Evolutionary conservation across 2,329 filamentous ascomycete species (phyloP), one percentile per base, ranked within the genome.

Genomic region (Pleoardoris graminearum): DNA sequence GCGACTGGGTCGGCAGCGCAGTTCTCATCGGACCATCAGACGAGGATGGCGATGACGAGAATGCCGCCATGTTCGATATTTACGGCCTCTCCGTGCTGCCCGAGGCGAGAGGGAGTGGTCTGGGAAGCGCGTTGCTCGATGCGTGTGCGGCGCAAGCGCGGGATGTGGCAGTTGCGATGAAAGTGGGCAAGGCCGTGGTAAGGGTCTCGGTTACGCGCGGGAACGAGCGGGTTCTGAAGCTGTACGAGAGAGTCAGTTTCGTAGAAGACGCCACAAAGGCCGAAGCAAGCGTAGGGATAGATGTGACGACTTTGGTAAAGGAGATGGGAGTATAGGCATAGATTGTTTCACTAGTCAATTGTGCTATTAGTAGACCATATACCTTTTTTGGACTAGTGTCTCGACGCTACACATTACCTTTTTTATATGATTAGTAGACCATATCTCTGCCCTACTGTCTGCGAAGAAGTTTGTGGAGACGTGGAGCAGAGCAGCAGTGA

Each of bases 221-320:
- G n/a, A 73, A 72, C 47, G 25, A 43, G 7, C 39, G 57, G 1
- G 71, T 67, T 3, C 37, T 50, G 16, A 43, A 17, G 7, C 43
- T 70, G 36, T 72, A 72, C 41, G 49, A 64, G 43, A 62, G 47
- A 23, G 49, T 55, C 22, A 68, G 68, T 4, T 72, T 73, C 48
- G 29, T 35, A 3, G 30, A 45, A 7, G 21, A 38, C 12, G 8
- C 7, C 6, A n/a, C 17, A 12, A 23, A 14, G 11, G 36, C 36
- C 10, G 36, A 38, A n/a, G 19, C 17, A n/a, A 10, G 21, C 16
- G 4, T 38, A 19, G 36, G 21, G 19, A 10, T 16, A 19, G 42
- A 16, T 5, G 30, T 32, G 14, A 35, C n/a, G 19, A 29, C 29
- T 35, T 25, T 45, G 42, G 17, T 8, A 2, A 27, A 32, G 23